Evolutionary conservation across 2,329 filamentous ascomycete genomes (phyloP).

Genomic region (Aspergillus ochraceus): DNA sequence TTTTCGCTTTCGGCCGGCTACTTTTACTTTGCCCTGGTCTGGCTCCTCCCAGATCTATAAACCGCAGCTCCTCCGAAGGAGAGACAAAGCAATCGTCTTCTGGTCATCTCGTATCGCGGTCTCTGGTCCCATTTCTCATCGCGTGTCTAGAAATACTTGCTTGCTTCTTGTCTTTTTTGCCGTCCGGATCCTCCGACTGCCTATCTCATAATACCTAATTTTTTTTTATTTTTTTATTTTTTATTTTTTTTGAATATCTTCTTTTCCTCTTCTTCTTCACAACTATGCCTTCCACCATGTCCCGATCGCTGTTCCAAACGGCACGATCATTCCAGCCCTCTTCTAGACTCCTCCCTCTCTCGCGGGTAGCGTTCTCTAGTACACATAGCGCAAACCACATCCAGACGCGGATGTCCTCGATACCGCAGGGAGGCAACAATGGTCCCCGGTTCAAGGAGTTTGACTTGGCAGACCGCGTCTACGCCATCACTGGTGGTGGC

Average conservation of each 20-base stretch:
- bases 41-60: conserved; percentile 22
- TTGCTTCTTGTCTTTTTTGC: background rate
- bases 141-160: background rate
- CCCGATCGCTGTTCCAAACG: conserved; percentile 16
- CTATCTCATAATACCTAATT: conserved; percentile 4
- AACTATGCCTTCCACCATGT: conserved; percentile 18
- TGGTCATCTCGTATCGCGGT: background rate
- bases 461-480: conserved; percentile 42
- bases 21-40: conserved; percentile 6
- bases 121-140: background rate
- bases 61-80: conserved; percentile 9
- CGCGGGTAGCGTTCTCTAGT: conserved; percentile 22
- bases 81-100: background rate
- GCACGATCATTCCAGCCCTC: conserved; percentile 12
- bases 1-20: conserved; percentile 18
- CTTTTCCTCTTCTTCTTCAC: background rate
- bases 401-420: conserved; percentile 30
- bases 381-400: conserved; percentile 29
- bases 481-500: conserved; percentile 45
- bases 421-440: conserved; percentile 21
- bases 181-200: background rate
- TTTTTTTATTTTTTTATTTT: no score
- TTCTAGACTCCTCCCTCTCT: conserved; percentile 8
- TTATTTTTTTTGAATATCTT: conserved; percentile 4
- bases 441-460: conserved; percentile 44